Percentiles rank a stretch among this genome's conserved stretches.
Conservation (phyloP, 2,329 filamentous ascomycete species). For the Botrytis deweyae region DNA sequence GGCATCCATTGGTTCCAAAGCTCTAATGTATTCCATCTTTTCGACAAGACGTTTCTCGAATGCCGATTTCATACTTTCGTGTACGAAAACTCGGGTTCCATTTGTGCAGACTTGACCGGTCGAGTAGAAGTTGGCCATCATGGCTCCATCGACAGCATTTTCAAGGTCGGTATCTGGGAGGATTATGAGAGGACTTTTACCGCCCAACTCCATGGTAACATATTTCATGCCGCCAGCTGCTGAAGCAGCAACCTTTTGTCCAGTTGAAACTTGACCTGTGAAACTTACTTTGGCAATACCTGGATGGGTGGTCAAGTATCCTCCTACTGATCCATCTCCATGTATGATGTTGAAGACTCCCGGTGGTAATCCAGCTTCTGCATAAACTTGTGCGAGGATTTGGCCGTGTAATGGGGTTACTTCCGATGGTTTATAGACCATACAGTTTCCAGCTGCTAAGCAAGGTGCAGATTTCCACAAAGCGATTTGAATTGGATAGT, state of each 20-base stretch:
- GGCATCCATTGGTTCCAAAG: slow-evolving; percentile 70
- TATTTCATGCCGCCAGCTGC: slow-evolving; percentile 83
- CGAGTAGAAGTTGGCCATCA: slow-evolving; percentile 94
- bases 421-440: slow-evolving; percentile 90
- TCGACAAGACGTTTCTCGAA: slow-evolving; percentile 70
- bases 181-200: slow-evolving; percentile 78
- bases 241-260: slow-evolving; percentile 74
- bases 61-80: slow-evolving; percentile 57
- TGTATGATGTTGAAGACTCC: slow-evolving; percentile 89
- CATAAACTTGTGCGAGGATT: slow-evolving; percentile 71
- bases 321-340: slow-evolving; percentile 75
- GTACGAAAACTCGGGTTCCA: slow-evolving; percentile 84
- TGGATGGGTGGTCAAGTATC: slow-evolving; percentile 69
- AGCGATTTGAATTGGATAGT: slow-evolving; percentile 88
- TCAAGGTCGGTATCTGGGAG: slow-evolving; percentile 77
- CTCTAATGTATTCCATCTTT: slow-evolving; percentile 68
- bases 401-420: slow-evolving; percentile 82
- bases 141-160: slow-evolving; percentile 81
- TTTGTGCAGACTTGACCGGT: slow-evolving; percentile 93
- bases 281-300: slow-evolving; percentile 83
- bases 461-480: slow-evolving; percentile 88
- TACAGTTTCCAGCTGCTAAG: slow-evolving; percentile 81
- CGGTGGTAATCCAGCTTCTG: slow-evolving; percentile 73
- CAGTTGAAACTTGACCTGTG: slow-evolving; percentile 82
- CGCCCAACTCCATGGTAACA: slow-evolving; percentile 88